Conservation (phyloP, 2,329 filamentous ascomycete species). For the Claviceps spartinae region DNA sequence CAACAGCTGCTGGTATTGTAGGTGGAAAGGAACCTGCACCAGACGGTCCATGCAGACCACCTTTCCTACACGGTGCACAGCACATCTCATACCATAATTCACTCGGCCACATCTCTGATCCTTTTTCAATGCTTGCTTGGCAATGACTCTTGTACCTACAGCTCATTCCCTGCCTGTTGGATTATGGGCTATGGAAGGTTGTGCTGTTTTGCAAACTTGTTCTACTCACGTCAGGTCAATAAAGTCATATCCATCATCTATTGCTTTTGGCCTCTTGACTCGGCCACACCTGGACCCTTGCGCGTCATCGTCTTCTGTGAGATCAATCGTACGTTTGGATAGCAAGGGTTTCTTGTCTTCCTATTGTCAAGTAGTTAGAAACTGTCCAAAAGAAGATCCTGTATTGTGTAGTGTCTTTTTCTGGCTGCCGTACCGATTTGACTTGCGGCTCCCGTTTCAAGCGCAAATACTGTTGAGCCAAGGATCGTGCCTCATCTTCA, state of each 20-base stretch:
- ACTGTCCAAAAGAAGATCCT: not conserved
- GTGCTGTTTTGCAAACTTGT: not conserved
- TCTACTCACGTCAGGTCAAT: constrained; percentile 2
- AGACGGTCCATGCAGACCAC: too few species aligned
- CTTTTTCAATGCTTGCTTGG: not conserved
- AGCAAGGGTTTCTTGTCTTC: not conserved
- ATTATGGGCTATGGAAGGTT: not conserved
- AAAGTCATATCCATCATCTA: not conserved
- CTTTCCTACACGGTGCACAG: not conserved
- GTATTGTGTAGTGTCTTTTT: too few species aligned
- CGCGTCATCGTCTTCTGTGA: constrained; percentile 2
- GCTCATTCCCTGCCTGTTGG: not conserved
- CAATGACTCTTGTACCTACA: not conserved
- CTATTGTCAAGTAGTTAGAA: not conserved
- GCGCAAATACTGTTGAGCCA: constrained; percentile 10
- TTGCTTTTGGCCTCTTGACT: not conserved
- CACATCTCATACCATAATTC: not conserved
- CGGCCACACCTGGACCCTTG: not conserved
- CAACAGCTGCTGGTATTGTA: too few species aligned
- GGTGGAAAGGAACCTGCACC: too few species aligned
- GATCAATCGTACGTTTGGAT: constrained; percentile 5
- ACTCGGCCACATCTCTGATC: not conserved
- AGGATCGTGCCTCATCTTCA: constrained; percentile 8
- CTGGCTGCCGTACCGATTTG: not conserved
- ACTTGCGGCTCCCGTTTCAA: constrained; percentile 1